Evolutionary conservation across 2,329 filamentous ascomycete genomes (phyloP).

Genomic region (Trichoderma afroharzianum): DNA sequence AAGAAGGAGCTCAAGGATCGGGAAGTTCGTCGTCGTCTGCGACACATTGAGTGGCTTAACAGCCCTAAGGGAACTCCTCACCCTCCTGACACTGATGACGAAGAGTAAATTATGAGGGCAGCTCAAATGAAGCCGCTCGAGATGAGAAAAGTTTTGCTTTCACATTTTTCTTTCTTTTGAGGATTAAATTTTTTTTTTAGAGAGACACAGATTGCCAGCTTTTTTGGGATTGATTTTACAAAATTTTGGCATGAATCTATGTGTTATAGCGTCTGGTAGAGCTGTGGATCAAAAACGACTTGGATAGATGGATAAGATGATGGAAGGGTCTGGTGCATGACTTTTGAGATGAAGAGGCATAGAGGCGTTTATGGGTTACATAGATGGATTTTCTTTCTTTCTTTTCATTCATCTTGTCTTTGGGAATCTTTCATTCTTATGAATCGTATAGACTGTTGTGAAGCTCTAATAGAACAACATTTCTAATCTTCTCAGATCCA

Average conservation of each 20-base stretch:
- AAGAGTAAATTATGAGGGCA: constrained; percentile 33
- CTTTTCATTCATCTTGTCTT: neutral
- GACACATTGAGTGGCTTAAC: constrained; percentile 83
- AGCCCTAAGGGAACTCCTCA: constrained; percentile 80
- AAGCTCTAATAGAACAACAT: neutral
- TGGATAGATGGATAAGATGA: neutral
- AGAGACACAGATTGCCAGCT: neutral
- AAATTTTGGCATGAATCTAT: neutral
- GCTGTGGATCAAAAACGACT: neutral
- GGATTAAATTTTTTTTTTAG: neutral
- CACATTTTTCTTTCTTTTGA: neutral
- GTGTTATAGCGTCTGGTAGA: constrained; percentile 6
- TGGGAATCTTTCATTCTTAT: neutral
- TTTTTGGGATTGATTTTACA: neutral
- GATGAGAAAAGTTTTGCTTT: neutral
- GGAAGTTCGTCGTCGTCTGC: constrained; percentile 78
- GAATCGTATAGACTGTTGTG: neutral
- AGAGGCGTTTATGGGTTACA: constrained; percentile 20
- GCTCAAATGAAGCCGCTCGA: neutral
- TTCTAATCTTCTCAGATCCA: neutral
- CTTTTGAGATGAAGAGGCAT: constrained; percentile 14
- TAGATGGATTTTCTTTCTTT: neutral
- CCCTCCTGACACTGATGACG: constrained; percentile 74
- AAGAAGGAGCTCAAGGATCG: constrained; percentile 94
- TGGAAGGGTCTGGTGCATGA: neutral